Percentiles rank a stretch among this genome's conserved stretches.
Evolutionary conservation across 129 eudicot species (phyloP).

Genomic region (Centaurea solstitialis): DNA sequence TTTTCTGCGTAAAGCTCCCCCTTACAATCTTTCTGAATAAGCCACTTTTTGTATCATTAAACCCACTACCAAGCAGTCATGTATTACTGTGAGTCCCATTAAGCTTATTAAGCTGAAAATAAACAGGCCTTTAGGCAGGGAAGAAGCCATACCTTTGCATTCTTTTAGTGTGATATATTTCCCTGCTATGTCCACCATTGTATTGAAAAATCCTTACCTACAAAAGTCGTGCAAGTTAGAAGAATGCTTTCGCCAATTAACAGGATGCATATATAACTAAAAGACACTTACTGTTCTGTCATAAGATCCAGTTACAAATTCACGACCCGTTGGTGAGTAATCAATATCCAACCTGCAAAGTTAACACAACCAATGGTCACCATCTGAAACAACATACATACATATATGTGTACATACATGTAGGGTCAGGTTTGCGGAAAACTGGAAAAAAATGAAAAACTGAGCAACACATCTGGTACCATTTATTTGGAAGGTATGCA

Average conservation of each 20-base stretch:
- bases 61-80: not conserved
- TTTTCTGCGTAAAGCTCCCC: not conserved
- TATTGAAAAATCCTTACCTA: conserved; percentile 87
- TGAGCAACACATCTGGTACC: too few species aligned
- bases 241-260: not conserved
- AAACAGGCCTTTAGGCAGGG: not conserved
- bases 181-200: conserved; percentile 99
- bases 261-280: not conserved
- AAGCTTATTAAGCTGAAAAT: not conserved
- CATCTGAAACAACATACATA: not conserved
- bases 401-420: not conserved
- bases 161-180: conserved; percentile 95
- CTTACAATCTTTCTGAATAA: not conserved
- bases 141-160: conserved; percentile 77
- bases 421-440: too few species aligned
- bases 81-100: too few species aligned
- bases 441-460: too few species aligned
- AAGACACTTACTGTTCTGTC: conserved; percentile 78
- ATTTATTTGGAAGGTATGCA: too few species aligned
- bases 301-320: conserved; percentile 97
- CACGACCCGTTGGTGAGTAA: conserved; percentile 98
- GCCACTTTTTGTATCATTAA: not conserved
- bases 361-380: not conserved
- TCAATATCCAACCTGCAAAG: conserved; percentile 91
- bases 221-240: not conserved